Conservation (phyloP, 2,329 filamentous ascomycete species). For the Byssoonygena ceratinophila region DNA sequence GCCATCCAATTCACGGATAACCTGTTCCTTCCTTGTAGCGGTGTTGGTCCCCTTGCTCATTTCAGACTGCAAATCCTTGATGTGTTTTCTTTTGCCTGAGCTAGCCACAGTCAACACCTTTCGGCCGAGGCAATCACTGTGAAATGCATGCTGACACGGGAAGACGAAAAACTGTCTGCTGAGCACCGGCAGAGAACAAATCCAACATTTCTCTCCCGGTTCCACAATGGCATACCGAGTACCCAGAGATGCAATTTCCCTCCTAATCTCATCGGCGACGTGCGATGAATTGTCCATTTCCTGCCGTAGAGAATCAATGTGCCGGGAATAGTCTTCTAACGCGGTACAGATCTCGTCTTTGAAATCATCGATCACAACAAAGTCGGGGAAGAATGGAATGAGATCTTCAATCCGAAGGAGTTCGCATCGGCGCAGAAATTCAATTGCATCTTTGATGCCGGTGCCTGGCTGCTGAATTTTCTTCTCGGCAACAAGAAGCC, state of each 20-base stretch:
- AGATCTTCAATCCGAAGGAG: constrained; percentile 89
- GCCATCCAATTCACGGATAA: constrained; percentile 82
- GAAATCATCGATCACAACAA: constrained; percentile 97
- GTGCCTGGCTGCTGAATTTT: constrained; percentile 72
- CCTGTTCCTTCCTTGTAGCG: constrained; percentile 58
- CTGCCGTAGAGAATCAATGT: constrained; percentile 75
- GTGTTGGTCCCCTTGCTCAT: constrained; percentile 65
- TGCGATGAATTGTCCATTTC: constrained; percentile 93
- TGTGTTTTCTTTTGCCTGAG: constrained; percentile 62
- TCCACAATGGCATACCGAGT: constrained; percentile 92
- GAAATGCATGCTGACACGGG: constrained; percentile 94
- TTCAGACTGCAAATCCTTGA: constrained; percentile 73
- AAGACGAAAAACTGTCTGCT: constrained; percentile 96
- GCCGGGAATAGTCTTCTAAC: constrained; percentile 82
- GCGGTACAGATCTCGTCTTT: constrained; percentile 95
- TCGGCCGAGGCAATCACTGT: constrained; percentile 83
- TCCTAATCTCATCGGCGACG: constrained; percentile 81
- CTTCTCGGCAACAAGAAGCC: constrained; percentile 88
- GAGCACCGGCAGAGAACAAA: constrained; percentile 73
- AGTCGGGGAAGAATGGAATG: constrained; percentile 97
- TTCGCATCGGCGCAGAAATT: constrained; percentile 84
- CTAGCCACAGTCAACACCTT: constrained; percentile 76
- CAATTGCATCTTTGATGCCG: constrained; percentile 85
- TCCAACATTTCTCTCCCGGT: constrained; percentile 87
- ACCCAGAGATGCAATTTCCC: constrained; percentile 76